Base-by-base conservation (phyloP, 106 monocot genomes). In the Iris macrosiphon region DNA sequence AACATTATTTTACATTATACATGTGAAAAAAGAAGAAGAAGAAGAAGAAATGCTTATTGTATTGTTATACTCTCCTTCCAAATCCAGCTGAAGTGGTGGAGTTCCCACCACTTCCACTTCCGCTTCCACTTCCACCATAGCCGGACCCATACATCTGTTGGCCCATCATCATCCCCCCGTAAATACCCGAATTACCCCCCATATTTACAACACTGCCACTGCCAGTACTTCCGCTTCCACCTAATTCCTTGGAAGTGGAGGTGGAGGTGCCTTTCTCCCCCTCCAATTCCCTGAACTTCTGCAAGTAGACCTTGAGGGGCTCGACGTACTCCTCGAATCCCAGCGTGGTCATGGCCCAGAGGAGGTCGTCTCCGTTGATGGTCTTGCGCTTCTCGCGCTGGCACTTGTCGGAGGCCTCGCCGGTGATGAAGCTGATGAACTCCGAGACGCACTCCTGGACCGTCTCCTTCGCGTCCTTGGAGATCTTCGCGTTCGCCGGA, bases 321-420 rank as follows among this genome's bases (percentile, higher is more conserved):
- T 19, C 20, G 13, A 72, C 72, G 57, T 72, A 72, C 37, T 41
- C 58, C 40, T 75, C 74, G 49, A 75, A 75, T 22, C 67, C 74
- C 35, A 75, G 74, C 3, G 74, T 75, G 61, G 76, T 57, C 77
- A 78, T 78, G 59, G 72, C 72, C 77, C 77, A 78, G 22, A 77
- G 71, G 46, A 77, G 78, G 55, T 78, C 72, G 37, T 72, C 72
- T 42, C 72, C 63, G 62, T 72, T 78, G 57, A 72, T 72, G 43
- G 78, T 78, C 72, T 78, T 78, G 20, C 78, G 54, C 62, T 72
- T 78, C 78, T 78, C 78, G 23, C 67, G 48, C 62, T 78, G 78
- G 63, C 78, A 78, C 78, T 72, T 78, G 72, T 78, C 78, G 49
- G 78, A 72, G 56, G 78, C 78, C 67, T 78, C 78, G 13, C 77